Conservation (phyloP, 2,329 filamentous ascomycete species). For the Magnaporthales sp. region DNA sequence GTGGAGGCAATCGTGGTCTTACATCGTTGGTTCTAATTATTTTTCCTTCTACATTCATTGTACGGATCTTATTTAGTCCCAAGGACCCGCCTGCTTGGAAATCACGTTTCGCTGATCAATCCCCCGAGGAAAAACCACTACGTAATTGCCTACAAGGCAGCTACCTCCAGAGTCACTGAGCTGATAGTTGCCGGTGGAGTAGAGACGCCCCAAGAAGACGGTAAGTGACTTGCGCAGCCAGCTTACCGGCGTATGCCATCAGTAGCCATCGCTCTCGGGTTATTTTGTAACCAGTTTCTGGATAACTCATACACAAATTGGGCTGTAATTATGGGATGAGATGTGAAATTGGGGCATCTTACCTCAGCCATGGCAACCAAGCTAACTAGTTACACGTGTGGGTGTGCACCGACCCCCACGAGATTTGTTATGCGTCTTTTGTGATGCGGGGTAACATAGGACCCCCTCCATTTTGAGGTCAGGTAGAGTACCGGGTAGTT, state of each 20-base stretch:
- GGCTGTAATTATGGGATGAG: not conserved
- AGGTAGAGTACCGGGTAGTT: not conserved
- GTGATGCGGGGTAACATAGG: not conserved
- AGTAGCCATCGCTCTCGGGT: not conserved
- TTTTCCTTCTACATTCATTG: too few species aligned
- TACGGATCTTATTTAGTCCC: not conserved
- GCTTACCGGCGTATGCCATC: not conserved
- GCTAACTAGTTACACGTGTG: not conserved
- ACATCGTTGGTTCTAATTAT: not conserved
- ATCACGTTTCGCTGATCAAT: not conserved
- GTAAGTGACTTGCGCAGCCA: not conserved
- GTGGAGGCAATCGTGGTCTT: not conserved
- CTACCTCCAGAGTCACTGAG: too few species aligned
- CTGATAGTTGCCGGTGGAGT: too few species aligned
- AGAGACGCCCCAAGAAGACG: too few species aligned
- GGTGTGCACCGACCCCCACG: not conserved
- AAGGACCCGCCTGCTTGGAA: not conserved
- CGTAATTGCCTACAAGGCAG: too few species aligned
- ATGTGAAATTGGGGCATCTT: not conserved
- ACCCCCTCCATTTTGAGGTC: too few species aligned
- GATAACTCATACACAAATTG: not conserved
- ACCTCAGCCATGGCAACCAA: not conserved
- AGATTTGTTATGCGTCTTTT: too few species aligned
- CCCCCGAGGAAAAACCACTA: not conserved
- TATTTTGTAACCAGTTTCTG: not conserved